These are phyloP conservation scores for Ricinus communis DNA, from an alignment of 345 rosid species.

Conservation along the genomic window DNA sequence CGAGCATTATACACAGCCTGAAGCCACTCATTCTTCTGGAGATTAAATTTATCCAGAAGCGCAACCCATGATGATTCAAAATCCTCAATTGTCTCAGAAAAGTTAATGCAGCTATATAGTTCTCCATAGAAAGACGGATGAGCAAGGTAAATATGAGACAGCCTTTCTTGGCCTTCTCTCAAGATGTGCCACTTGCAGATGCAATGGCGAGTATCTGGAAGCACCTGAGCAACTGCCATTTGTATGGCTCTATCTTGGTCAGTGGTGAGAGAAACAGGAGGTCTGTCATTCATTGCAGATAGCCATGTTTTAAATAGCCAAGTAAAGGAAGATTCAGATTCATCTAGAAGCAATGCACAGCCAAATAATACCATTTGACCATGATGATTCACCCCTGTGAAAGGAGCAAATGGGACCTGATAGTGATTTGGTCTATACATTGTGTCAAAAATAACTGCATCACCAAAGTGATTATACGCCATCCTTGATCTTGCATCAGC, in stretches of 20 bases:
- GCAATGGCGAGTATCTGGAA: conserved; percentile 62
- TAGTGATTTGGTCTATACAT: conserved; percentile 71
- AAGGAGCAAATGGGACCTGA: conserved; percentile 69
- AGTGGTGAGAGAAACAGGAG: conserved; percentile 61
- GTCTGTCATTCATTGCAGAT: conserved; percentile 54
- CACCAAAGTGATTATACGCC: conserved; percentile 61
- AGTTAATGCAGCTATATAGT: conserved; percentile 63
- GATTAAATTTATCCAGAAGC: conserved; percentile 50
- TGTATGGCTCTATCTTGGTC: conserved; percentile 76
- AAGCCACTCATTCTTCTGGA: conserved; percentile 63
- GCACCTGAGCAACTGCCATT: conserved; percentile 53
- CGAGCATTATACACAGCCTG: conserved; percentile 61
- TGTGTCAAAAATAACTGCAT: conserved; percentile 63
- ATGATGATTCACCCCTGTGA: conserved; percentile 66
- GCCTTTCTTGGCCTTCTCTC: conserved; percentile 73
- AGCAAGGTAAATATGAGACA: conserved; percentile 55
- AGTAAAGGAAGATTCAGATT: conserved; percentile 63
- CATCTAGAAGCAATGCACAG: conserved; percentile 66
- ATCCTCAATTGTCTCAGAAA: conserved; percentile 58
- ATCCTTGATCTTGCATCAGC: conserved; percentile 71
- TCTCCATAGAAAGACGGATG: conserved; percentile 62
- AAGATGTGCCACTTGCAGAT: conserved; percentile 74
- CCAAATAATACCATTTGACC: conserved; percentile 68
- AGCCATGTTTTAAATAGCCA: conserved; percentile 65
- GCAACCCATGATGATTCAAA: conserved; percentile 59